Evolutionary conservation across 768 basidiomycete species (phyloP).

Genomic region (Mycena vulgaris): DNA sequence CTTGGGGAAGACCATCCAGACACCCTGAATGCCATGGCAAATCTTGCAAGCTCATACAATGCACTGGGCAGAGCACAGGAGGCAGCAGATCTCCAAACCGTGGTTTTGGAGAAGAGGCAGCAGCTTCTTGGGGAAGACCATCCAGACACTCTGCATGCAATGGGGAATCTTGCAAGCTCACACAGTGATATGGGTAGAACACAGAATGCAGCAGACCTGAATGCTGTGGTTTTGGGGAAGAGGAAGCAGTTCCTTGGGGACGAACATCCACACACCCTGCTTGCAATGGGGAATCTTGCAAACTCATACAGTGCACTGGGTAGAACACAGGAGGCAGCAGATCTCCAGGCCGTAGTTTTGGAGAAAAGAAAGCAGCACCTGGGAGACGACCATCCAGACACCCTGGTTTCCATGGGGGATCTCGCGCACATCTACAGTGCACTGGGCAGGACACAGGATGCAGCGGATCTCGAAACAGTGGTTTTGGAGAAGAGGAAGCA

Average conservation of each 20-base stretch:
- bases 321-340: neutral
- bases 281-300: neutral
- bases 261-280: neutral
- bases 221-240: neutral
- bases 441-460: too few relatives aligned
- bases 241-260: neutral
- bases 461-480: too few relatives aligned
- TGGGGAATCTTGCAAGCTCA: neutral
- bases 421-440: too few relatives aligned
- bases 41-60: neutral
- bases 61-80: neutral
- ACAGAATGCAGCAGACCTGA: neutral
- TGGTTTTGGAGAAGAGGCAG: neutral
- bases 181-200: neutral
- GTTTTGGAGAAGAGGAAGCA: too few relatives aligned
- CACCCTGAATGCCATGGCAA: neutral
- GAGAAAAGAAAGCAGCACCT: neutral
- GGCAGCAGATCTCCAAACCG: neutral
- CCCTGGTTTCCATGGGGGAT: too few relatives aligned
- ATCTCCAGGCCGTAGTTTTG: neutral
- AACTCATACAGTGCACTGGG: neutral
- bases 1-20: neutral
- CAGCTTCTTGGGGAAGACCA: neutral
- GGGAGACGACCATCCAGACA: neutral
- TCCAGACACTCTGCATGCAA: neutral